phyloP scores from a whole-genome alignment of 768 basidiomycete genomes.

The Russula olivacea region DNA sequence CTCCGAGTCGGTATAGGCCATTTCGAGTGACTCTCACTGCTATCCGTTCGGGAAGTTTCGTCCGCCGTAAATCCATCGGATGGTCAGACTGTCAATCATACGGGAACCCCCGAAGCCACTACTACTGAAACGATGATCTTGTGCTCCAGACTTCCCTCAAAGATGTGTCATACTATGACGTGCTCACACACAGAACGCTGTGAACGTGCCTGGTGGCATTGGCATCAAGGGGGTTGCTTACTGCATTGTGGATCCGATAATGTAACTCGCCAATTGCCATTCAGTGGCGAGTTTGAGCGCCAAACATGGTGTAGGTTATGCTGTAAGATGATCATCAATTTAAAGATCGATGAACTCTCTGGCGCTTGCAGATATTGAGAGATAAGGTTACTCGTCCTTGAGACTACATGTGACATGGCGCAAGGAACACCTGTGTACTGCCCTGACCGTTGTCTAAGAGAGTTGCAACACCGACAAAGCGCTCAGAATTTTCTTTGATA shows the following conservation, averaged over 20 bases:
- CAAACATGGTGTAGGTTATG: neutral
- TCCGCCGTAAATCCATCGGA: neutral
- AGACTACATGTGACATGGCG: constrained; percentile 16
- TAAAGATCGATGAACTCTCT: neutral
- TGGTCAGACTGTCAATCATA: neutral
- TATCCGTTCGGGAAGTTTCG: neutral
- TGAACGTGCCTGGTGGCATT: neutral
- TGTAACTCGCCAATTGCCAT: neutral
- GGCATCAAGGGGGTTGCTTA: neutral
- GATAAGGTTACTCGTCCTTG: constrained; percentile 15
- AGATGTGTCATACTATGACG: neutral
- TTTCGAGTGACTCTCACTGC: neutral
- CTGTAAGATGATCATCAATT: neutral
- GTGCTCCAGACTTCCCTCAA: neutral
- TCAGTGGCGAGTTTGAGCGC: neutral
- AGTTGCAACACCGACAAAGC: constrained; percentile 15
- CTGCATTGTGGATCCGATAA: neutral
- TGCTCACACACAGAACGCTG: neutral
- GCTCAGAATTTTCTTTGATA: neutral
- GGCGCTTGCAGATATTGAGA: constrained; percentile 11
- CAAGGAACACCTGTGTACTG: neutral
- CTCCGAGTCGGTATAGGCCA: neutral
- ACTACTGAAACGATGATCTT: neutral
- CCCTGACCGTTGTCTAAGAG: constrained; percentile 1
- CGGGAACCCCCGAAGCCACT: neutral